Percentiles rank a stretch among this genome's conserved stretches.
Conservation (phyloP, 352 stramenopile species). For the Globisporangium heterothallicum region DNA sequence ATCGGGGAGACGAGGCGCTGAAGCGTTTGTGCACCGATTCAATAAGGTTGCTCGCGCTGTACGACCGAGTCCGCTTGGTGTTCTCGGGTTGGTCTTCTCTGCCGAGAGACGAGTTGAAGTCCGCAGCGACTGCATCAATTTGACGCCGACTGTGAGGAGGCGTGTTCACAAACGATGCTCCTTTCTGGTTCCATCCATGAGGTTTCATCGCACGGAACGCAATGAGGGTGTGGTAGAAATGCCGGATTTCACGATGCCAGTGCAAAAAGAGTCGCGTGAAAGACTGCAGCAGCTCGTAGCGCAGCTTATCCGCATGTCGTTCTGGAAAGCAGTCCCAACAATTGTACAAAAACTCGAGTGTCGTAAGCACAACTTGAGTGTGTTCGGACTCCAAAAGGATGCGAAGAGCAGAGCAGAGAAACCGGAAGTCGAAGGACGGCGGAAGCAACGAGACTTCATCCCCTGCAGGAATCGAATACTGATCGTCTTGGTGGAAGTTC, state of each 20-base stretch:
- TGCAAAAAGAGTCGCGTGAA: constrained; percentile 82
- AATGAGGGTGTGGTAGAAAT: constrained; percentile 85
- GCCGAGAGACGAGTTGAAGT: constrained; percentile 83
- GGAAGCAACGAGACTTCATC: constrained; percentile 83
- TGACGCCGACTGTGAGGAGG: constrained; percentile 80
- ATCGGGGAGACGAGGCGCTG: constrained; percentile 53
- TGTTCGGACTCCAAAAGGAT: constrained; percentile 83
- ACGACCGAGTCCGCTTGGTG: constrained; percentile 58
- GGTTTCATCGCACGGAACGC: constrained; percentile 83
- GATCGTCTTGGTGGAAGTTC: constrained; percentile 88
- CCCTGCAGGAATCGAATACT: constrained; percentile 83
- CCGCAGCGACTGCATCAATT: constrained; percentile 81
- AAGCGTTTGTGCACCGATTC: constrained; percentile 82
- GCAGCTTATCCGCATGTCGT: constrained; percentile 81
- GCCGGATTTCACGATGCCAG: constrained; percentile 83
- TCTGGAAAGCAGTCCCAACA: constrained; percentile 88
- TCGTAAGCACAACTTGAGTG: constrained; percentile 83
- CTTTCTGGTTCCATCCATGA: constrained; percentile 82
- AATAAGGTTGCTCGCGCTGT: constrained; percentile 80
- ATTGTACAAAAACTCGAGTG: constrained; percentile 87
- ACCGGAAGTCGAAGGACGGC: constrained; percentile 85
- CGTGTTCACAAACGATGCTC: constrained; percentile 82
- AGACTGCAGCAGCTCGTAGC: constrained; percentile 71
- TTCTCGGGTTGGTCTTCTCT: constrained; percentile 51
- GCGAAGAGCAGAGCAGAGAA: constrained; percentile 71